A percentile compares a stretch with the other conserved stretches of the same genome.
Conservation (phyloP, 2,329 filamentous ascomycete species). For the Polychaeton citri region DNA sequence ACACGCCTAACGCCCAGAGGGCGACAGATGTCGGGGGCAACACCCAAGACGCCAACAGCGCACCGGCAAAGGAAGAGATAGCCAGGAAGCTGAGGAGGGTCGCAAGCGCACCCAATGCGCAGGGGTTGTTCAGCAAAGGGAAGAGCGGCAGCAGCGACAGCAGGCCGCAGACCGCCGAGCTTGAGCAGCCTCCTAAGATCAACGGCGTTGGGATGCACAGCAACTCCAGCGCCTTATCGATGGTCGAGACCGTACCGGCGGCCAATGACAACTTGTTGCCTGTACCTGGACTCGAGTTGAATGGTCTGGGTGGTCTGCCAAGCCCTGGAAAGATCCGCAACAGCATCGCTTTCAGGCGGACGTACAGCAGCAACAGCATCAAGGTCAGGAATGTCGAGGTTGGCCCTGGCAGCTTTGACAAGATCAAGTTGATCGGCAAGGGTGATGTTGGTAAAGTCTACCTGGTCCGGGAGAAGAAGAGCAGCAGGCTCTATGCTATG, state of each 20-base stretch:
- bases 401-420: slow-evolving; percentile 89
- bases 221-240: slow-evolving; percentile 33
- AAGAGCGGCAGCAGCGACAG: slow-evolving; percentile 37
- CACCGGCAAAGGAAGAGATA: slow-evolving; percentile 80
- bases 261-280: slow-evolving; percentile 22
- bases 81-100: slow-evolving; percentile 86
- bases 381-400: slow-evolving; percentile 97
- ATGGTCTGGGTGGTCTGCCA: slow-evolving; percentile 48
- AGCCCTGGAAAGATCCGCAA: slow-evolving; percentile 52
- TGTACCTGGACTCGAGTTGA: slow-evolving; percentile 30
- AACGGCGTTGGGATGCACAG: slow-evolving; percentile 33
- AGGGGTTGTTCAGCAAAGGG: slow-evolving; percentile 59
- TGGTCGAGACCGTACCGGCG: slow-evolving; percentile 33
- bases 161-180: slow-evolving; percentile 68
- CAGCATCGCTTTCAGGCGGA: slow-evolving; percentile 70
- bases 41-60: slow-evolving; percentile 49
- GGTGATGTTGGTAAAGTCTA: slow-evolving; percentile 98
- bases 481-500: slow-evolving; percentile 89
- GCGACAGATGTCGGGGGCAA: slow-evolving; percentile 43
- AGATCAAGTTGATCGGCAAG: slow-evolving; percentile 98
- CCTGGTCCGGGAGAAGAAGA: slow-evolving; percentile 95
- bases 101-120: slow-evolving; percentile 91
- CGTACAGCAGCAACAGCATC: slow-evolving; percentile 98
- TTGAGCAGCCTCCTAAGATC: slow-evolving; percentile 60
- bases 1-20: slow-evolving; percentile 47